Evolutionary conservation across 768 basidiomycete species (phyloP).

Genomic region (Astraeus odoratus): DNA sequence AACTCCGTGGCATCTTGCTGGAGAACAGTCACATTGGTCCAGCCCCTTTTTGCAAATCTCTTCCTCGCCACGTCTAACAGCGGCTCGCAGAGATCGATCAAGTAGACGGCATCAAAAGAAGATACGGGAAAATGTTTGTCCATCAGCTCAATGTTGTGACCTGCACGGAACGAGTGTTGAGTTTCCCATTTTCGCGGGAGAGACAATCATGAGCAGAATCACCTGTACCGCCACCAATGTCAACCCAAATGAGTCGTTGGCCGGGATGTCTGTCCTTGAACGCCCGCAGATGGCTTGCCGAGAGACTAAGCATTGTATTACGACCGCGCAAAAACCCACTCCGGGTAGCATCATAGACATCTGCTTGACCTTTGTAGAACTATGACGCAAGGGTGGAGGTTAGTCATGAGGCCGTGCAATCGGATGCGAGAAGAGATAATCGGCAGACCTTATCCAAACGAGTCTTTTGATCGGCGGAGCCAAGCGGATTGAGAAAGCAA

Average conservation of each 20-base stretch:
- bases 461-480: conserved; percentile 33
- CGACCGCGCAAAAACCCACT: conserved; percentile 56
- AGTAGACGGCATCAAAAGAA: conserved; percentile 60
- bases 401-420: not conserved
- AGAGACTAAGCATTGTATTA: conserved; percentile 65
- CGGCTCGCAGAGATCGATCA: conserved; percentile 68
- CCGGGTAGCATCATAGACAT: conserved; percentile 67
- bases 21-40: conserved; percentile 66
- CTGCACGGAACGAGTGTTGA: conserved; percentile 14
- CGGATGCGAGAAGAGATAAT: too few species aligned
- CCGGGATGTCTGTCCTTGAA: conserved; percentile 34
- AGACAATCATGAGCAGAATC: conserved; percentile 1
- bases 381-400: conserved; percentile 17
- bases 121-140: conserved; percentile 49
- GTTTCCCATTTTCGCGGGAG: conserved; percentile 4
- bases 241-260: conserved; percentile 63
- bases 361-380: conserved; percentile 66
- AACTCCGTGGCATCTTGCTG: conserved; percentile 71
- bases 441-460: conserved; percentile 38
- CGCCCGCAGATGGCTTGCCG: conserved; percentile 51
- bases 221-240: conserved; percentile 74
- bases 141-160: conserved; percentile 72
- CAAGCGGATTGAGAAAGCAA: conserved; percentile 41
- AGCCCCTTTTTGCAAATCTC: conserved; percentile 58
- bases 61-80: conserved; percentile 64